These are phyloP conservation scores for Stemphylium vesicarium DNA, from an alignment of 2,329 filamentous ascomycete species.

Conservation along the genomic window DNA sequence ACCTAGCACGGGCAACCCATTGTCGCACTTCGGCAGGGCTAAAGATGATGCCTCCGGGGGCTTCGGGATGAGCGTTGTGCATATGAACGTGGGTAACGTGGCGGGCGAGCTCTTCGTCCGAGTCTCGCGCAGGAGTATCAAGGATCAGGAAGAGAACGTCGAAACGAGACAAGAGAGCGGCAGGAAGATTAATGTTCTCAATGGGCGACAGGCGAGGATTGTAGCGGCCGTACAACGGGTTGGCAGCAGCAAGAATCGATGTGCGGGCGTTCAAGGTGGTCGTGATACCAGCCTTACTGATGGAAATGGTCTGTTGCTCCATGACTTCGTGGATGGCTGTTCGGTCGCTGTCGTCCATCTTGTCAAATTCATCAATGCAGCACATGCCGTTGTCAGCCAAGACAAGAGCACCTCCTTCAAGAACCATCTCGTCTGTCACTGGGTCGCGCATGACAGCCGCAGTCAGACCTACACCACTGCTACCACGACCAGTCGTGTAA, in stretches of 20 bases:
- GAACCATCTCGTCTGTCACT: slow-evolving; percentile 83
- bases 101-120: slow-evolving; percentile 89
- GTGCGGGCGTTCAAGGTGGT: slow-evolving; percentile 96
- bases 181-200: slow-evolving; percentile 99
- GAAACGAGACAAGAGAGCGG: slow-evolving; percentile 93
- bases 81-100: slow-evolving; percentile 98
- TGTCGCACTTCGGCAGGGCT: slow-evolving; percentile 91
- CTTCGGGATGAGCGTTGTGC: slow-evolving; percentile 88
- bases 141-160: slow-evolving; percentile 96
- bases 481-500: slow-evolving; percentile 81
- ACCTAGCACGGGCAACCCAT: slow-evolving; percentile 91
- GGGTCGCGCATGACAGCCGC: slow-evolving; percentile 85
- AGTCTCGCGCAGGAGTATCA: slow-evolving; percentile 87
- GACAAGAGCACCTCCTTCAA: slow-evolving; percentile 80
- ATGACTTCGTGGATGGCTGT: slow-evolving; percentile 88
- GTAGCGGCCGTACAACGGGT: slow-evolving; percentile 96
- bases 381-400: slow-evolving; percentile 84
- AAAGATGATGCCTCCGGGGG: slow-evolving; percentile 74
- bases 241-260: slow-evolving; percentile 93
- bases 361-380: slow-evolving; percentile 88
- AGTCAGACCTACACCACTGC: slow-evolving; percentile 81
- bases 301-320: slow-evolving; percentile 87
- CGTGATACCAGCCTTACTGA: slow-evolving; percentile 91
- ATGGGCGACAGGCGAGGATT: slow-evolving; percentile 97
- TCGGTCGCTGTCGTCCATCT: slow-evolving; percentile 84